Evolutionary conservation across 805 yeast genomes (phyloP).

Genomic region (Starmera quercuum): DNA sequence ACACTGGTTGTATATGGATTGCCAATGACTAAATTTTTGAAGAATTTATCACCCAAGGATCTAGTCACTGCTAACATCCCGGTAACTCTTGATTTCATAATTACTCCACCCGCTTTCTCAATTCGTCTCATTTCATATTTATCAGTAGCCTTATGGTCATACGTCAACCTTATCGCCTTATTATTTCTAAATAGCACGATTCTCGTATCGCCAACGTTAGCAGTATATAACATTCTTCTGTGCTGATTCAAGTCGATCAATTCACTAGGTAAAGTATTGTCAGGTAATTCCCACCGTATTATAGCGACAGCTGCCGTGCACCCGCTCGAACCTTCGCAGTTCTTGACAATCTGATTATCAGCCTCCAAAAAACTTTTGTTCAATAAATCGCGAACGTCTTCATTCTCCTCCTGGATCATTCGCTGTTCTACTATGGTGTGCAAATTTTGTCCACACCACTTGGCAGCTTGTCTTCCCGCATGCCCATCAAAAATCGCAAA

Average conservation of each 20-base stretch:
- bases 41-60: slow-evolving; percentile 87
- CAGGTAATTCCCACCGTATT: slow-evolving; percentile 67
- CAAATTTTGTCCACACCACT: slow-evolving; percentile 87
- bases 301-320: slow-evolving; percentile 95
- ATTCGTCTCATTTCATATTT: slow-evolving; percentile 68
- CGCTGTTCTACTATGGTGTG: slow-evolving; percentile 62
- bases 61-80: slow-evolving; percentile 94
- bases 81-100: slow-evolving; percentile 86
- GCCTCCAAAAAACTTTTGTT: slow-evolving; percentile 67
- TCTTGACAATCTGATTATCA: slow-evolving; percentile 57
- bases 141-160: slow-evolving; percentile 93
- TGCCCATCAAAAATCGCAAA: slow-evolving; percentile 97
- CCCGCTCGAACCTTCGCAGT: slow-evolving; percentile 70
- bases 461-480: slow-evolving; percentile 88
- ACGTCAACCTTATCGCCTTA: slow-evolving; percentile 68
- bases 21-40: slow-evolving; percentile 84
- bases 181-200: slow-evolving; percentile 73
- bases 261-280: slow-evolving; percentile 9
- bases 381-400: slow-evolving; percentile 58
- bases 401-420: slow-evolving; percentile 38
- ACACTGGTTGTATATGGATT: slow-evolving; percentile 90
- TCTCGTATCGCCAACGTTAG: slow-evolving; percentile 93
- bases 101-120: slow-evolving; percentile 72
- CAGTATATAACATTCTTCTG: slow-evolving; percentile 77
- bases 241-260: slow-evolving; percentile 31